Evolutionary conservation across 2,329 filamentous ascomycete genomes (phyloP), one percentile per base, ranked within the genome.

Genomic region (Fusarium fujikuroi): DNA sequence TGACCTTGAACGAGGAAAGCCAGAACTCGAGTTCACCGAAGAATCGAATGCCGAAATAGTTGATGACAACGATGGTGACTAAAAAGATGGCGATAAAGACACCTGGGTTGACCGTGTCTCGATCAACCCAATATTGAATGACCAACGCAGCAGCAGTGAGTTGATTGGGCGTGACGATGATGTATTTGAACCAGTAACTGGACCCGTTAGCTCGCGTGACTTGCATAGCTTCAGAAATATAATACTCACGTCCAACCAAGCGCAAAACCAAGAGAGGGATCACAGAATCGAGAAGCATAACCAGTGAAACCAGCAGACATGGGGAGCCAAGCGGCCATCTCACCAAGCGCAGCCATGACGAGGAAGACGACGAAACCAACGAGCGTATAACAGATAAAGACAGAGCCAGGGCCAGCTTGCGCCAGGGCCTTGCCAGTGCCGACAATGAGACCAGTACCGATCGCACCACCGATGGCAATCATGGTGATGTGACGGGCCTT

Each of bases 131-230:
- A 77, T 91, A 95, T 75, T 92, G 90, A 65, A 97, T 92, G 64
- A 95, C 92, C 42, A 97, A 83, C 9, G 93, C 89, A n/a, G 88
- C 90, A 34, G 94, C 94, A 2, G 93, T 96, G 43, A 97, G 85
- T 80, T 97, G 93, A 78, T 96, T 96, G 2, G 94, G 93, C 2
- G 93, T 95, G 56, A 93, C 88, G 77, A 97, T 95, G 80, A 96
- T 93, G 81, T 96, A 96, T 89, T 95, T 88, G 83, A 91, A 88
- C 88, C 90, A 93, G 75, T 87, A 87, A 46, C 86, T 87, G 62
- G 10, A 25, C 7, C 19, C 12, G 54, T 79, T 49, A 79, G 73
- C 16, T 10, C 28, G 15, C 30, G 30, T 52, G 28, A 28, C 14
- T 34, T 14, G 30, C 25, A 34, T 30, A 52, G 30, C 28, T 4